phyloP scores from a whole-genome alignment of 441 rosid species.

The Bocquillonia castaneifolia region DNA sequence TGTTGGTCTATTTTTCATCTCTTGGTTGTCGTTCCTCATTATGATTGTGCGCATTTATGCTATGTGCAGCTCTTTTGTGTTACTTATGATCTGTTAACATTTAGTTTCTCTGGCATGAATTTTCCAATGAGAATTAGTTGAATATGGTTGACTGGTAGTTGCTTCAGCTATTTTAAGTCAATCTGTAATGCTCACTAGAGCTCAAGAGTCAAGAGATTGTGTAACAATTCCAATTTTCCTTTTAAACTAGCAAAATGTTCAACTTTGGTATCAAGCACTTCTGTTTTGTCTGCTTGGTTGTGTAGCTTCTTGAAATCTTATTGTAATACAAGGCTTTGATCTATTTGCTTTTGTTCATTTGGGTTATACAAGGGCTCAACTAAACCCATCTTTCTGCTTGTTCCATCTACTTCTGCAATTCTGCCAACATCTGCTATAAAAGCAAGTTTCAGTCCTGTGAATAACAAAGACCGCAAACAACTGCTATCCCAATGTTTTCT shows the following conservation, averaged over 20 bases:
- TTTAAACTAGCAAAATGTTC: background rate
- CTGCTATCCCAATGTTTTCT: no score
- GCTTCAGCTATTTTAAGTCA: background rate
- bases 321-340: background rate
- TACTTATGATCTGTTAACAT: background rate
- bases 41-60: background rate
- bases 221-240: background rate
- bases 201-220: background rate
- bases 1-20: background rate
- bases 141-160: background rate
- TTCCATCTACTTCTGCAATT: background rate
- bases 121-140: background rate
- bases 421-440: background rate
- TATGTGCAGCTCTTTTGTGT: background rate
- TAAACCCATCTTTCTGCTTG: background rate
- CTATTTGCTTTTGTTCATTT: background rate
- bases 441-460: background rate
- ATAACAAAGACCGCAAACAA: background rate
- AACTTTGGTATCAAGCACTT: background rate
- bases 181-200: background rate
- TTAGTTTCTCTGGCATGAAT: background rate
- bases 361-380: conserved; percentile 2
- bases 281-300: background rate
- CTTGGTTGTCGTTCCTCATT: background rate
- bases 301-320: background rate